These are phyloP conservation scores for Trifolium dubium DNA, from an alignment of 306 rosid species.

Conservation along the genomic window DNA sequence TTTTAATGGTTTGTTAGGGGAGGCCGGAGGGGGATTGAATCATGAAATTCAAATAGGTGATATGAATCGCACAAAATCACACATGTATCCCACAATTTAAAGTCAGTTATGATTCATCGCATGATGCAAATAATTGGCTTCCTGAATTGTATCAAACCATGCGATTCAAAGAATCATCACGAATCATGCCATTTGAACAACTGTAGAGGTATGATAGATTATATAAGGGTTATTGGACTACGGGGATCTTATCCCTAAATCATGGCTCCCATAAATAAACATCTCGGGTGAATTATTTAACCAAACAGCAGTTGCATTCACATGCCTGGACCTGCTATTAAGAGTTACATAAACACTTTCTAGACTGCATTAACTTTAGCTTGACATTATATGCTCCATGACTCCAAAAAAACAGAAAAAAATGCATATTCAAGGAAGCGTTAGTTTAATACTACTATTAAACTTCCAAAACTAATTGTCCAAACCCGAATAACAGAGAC, in stretches of 20 bases:
- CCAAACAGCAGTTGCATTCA: background rate
- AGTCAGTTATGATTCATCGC: constrained; percentile 4
- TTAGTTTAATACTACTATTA: background rate
- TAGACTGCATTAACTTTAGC: constrained; percentile 7
- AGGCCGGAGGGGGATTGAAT: constrained; percentile 3
- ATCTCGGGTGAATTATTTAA: constrained; percentile 5
- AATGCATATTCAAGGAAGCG: constrained; percentile 21
- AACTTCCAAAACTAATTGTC: constrained; percentile 13
- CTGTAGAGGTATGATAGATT: background rate
- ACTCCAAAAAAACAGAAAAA: background rate
- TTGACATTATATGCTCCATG: constrained; percentile 4
- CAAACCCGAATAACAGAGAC: background rate
- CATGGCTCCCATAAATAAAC: constrained; percentile 11
- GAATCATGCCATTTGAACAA: constrained; percentile 3
- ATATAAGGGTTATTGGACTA: constrained; percentile 19
- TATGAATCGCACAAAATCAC: background rate
- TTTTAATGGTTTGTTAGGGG: background rate
- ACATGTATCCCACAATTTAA: background rate
- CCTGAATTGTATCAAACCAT: background rate
- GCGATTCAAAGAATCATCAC: background rate
- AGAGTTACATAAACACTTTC: constrained; percentile 17
- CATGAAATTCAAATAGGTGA: background rate
- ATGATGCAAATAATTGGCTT: background rate
- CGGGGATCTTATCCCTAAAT: constrained; percentile 19
- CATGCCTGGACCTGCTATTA: constrained; percentile 9